A percentile compares a stretch with the other conserved stretches of the same genome.
Conservation (phyloP, 2,329 filamentous ascomycete species). For the Fusarium pseudograminearum region DNA sequence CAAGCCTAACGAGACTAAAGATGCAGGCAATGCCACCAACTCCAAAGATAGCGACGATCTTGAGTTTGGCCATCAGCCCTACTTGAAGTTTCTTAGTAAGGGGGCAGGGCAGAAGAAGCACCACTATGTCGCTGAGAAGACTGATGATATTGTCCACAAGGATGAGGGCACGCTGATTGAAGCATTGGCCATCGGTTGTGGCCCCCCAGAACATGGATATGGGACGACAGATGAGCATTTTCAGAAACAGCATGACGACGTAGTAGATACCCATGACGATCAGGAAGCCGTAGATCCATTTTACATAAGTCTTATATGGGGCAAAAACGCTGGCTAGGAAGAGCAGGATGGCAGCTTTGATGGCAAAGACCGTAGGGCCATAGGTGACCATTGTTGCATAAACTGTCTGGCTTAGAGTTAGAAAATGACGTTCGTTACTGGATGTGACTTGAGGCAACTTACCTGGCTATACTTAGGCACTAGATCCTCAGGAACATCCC, state of each 20-base stretch:
- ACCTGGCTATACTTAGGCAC: constrained; percentile 25
- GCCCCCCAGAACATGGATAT: constrained; percentile 32
- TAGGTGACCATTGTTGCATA: constrained; percentile 37
- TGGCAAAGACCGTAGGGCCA: constrained; percentile 31
- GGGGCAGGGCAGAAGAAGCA: constrained; percentile 20
- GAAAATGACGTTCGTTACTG: fast-evolving
- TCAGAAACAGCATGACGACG: constrained; percentile 21
- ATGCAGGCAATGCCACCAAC: constrained; percentile 28
- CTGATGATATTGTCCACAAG: constrained; percentile 35
- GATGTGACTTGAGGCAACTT: not conserved
- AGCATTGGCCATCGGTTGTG: constrained; percentile 19
- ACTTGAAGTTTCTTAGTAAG: constrained; percentile 34
- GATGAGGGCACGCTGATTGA: constrained; percentile 23
- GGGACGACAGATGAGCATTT: constrained; percentile 29
- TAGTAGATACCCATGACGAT: constrained; percentile 26
- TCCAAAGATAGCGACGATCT: constrained; percentile 29
- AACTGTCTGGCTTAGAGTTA: constrained; percentile 5
- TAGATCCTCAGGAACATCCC: constrained; percentile 28
- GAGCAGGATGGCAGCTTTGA: constrained; percentile 30
- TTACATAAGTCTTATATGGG: constrained; percentile 31
- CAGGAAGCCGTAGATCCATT: constrained; percentile 31
- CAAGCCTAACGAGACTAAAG: constrained; percentile 25
- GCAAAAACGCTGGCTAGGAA: constrained; percentile 27
- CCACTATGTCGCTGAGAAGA: constrained; percentile 27
- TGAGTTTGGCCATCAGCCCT: constrained; percentile 23